Evolutionary conservation across 1,284 basidiomycete genomes (phyloP).

Genomic region (Apiotrichum laibachii): DNA sequence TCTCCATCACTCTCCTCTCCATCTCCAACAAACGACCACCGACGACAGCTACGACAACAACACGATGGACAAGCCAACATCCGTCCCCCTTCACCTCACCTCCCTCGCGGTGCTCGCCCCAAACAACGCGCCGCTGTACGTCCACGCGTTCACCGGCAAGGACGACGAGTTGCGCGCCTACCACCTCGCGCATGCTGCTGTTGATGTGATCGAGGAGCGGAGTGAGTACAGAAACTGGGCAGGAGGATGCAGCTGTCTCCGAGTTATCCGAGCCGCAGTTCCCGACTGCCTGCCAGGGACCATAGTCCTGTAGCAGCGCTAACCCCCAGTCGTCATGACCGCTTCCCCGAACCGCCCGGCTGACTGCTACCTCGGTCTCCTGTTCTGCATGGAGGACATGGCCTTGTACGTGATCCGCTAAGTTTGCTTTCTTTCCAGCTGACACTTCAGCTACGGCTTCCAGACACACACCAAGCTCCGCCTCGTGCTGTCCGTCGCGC

Average conservation of each 20-base stretch:
- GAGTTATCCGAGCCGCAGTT: not conserved
- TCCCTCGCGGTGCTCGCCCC: conserved; percentile 48
- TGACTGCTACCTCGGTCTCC: conserved; percentile 48
- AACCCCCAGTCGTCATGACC: conserved; percentile 44
- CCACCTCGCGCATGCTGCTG: conserved; percentile 49
- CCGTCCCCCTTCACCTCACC: conserved; percentile 47
- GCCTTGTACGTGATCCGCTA: conserved; percentile 35
- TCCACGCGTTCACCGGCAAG: conserved; percentile 46
- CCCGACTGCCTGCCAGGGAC: too few relatives aligned
- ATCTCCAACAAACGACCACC: not conserved
- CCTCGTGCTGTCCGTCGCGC: conserved; percentile 47
- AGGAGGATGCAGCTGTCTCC: too few relatives aligned
- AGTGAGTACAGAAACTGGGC: conserved; percentile 32
- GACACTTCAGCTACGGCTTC: conserved; percentile 46
- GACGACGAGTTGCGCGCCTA: conserved; percentile 48
- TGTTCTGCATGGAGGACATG: conserved; percentile 53
- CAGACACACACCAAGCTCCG: conserved; percentile 47
- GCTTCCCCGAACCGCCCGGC: conserved; percentile 44
- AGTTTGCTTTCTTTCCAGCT: not conserved
- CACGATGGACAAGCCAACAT: conserved; percentile 33
- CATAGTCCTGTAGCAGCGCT: not conserved
- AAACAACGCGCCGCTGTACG: conserved; percentile 46
- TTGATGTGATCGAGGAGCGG: conserved; percentile 51
- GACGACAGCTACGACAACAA: not conserved
- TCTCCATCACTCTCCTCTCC: not conserved